These are phyloP conservation scores for Sugiyamaella americana DNA, from an alignment of 805 yeast genomes.

Conservation along the genomic window DNA sequence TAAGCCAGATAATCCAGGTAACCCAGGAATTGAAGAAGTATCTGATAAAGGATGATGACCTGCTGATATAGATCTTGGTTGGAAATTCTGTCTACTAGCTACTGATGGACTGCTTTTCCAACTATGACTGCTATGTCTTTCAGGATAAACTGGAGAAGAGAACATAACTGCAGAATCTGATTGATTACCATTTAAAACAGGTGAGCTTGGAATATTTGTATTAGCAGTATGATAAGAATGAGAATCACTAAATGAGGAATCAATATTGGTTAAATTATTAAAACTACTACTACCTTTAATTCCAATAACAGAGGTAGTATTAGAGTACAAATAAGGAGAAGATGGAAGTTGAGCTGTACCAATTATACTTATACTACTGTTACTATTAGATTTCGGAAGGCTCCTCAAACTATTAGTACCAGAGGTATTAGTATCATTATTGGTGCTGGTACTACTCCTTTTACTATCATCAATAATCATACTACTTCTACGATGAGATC, in stretches of 20 bases:
- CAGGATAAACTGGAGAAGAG: constrained; percentile 4
- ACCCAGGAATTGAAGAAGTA: too few species aligned
- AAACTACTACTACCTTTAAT: not conserved
- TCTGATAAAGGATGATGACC: not conserved
- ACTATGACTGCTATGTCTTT: constrained; percentile 2
- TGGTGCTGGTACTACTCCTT: not conserved
- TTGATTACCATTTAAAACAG: not conserved
- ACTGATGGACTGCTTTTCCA: constrained; percentile 6
- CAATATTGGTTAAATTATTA: not conserved
- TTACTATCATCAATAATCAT: not conserved
- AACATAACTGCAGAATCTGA: constrained; percentile 1
- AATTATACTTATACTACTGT: not conserved
- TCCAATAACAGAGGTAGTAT: not conserved
- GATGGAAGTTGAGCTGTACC: not conserved
- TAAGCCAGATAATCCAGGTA: not conserved
- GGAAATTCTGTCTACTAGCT: too few species aligned
- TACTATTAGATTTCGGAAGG: not conserved
- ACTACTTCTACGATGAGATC: constrained; percentile 5
- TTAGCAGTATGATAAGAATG: constrained; percentile 5
- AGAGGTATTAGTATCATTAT: not conserved
- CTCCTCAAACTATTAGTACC: not conserved
- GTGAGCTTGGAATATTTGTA: not conserved
- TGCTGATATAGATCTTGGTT: not conserved
- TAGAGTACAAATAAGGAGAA: not conserved
- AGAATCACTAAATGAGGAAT: not conserved